Evolutionary conservation across 495 filamentous ascomycete genomes (phyloP).

Genomic region (Penicillium riverlandense): DNA sequence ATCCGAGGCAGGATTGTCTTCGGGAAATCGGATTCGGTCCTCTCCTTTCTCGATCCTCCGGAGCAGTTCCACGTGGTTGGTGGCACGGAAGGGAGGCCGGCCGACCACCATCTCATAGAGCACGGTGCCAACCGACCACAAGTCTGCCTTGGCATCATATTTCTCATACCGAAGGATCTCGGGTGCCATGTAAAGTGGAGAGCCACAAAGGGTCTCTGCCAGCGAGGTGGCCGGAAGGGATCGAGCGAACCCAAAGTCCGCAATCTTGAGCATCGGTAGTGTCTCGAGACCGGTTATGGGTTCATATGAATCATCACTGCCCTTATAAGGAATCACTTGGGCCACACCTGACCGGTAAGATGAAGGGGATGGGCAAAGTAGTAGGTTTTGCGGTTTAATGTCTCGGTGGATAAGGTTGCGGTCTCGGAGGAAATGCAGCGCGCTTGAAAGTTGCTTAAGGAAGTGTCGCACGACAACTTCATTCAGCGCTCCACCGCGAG

Average conservation of each 20-base stretch:
- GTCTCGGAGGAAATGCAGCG: constrained; percentile 77
- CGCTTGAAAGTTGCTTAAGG: constrained; percentile 89
- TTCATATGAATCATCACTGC: constrained; percentile 68
- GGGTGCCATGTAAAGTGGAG: constrained; percentile 98
- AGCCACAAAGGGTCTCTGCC: constrained; percentile 93
- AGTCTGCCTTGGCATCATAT: constrained; percentile 92
- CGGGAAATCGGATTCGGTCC: constrained; percentile 75
- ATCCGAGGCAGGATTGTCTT: constrained; percentile 61
- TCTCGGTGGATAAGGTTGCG: constrained; percentile 91
- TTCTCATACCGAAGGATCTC: constrained; percentile 96
- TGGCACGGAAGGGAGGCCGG: constrained; percentile 82
- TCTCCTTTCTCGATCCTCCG: constrained; percentile 82
- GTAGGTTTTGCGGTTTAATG: constrained; percentile 93
- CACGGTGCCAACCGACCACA: constrained; percentile 97
- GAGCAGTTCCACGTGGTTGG: constrained; percentile 89
- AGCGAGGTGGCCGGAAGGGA: constrained; percentile 82
- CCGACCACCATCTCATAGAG: constrained; percentile 91
- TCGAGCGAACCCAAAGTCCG: constrained; percentile 94
- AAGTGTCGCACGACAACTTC: constrained; percentile 95
- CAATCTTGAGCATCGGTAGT: constrained; percentile 91
- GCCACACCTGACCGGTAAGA: constrained; percentile 45
- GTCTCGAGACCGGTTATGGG: constrained; percentile 77
- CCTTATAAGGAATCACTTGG: constrained; percentile 49
- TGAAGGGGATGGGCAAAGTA: constrained; percentile 76
- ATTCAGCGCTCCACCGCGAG: constrained; percentile 71